Conservation (phyloP, 768 basidiomycete genomes). For the Pleurotus giganteus region DNA sequence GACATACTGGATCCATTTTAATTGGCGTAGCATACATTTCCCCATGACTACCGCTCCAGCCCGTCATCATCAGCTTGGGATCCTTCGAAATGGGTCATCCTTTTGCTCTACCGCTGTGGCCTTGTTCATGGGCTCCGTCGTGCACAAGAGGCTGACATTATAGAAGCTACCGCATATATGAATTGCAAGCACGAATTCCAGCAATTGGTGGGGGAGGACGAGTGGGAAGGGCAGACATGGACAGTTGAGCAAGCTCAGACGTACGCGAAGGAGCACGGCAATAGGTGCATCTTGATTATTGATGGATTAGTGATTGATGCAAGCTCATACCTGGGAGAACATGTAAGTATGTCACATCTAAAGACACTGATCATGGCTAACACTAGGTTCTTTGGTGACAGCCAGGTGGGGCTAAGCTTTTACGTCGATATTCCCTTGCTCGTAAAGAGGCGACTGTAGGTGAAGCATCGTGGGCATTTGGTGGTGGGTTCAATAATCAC, state of each 20-base stretch:
- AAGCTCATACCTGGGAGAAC: slow-evolving; percentile 59
- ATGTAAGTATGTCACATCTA: slow-evolving; percentile 44
- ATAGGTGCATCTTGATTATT: slow-evolving; percentile 51
- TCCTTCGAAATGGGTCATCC: slow-evolving; percentile 78
- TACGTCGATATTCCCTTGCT: slow-evolving; percentile 46
- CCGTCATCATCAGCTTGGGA: slow-evolving; percentile 67
- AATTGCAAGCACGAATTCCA: slow-evolving; percentile 30
- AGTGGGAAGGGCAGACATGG: slow-evolving; percentile 44
- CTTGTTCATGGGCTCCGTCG: slow-evolving; percentile 47
- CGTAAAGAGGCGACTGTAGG: slow-evolving; percentile 21
- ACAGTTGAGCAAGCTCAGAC: slow-evolving; percentile 29
- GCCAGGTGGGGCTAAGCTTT: slow-evolving; percentile 61
- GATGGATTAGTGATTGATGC: slow-evolving; percentile 63
- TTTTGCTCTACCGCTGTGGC: slow-evolving; percentile 45
- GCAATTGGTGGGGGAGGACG: slow-evolving; percentile 10
- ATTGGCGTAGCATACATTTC: slow-evolving; percentile 77
- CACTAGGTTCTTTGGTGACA: slow-evolving; percentile 21
- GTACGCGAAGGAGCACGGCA: slow-evolving; percentile 28
- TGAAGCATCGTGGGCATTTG: slow-evolving; percentile 64
- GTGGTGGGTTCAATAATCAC: slow-evolving; percentile 73
- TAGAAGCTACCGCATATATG: slow-evolving; percentile 49
- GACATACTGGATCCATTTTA: neutral
- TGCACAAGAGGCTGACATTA: slow-evolving; percentile 47
- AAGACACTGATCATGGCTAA: neutral
- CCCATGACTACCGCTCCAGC: slow-evolving; percentile 74